Conservation (phyloP, 768 basidiomycete genomes). For the Cubamyces sp. region DNA sequence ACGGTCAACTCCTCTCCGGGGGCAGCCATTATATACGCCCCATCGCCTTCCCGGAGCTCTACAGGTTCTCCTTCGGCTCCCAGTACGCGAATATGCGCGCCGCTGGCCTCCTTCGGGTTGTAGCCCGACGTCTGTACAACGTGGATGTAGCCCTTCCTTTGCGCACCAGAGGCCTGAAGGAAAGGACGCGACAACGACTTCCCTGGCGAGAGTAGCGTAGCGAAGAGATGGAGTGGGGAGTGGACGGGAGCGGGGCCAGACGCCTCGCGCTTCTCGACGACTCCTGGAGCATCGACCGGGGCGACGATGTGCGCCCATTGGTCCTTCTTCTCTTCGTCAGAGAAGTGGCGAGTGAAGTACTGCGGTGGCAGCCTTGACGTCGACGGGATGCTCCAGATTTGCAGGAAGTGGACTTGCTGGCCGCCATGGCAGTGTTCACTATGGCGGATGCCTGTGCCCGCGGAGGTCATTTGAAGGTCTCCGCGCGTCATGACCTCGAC, state of each 20-base stretch:
- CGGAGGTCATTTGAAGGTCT: conserved; percentile 88
- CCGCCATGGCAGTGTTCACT: conserved; percentile 63
- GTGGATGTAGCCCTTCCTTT: conserved; percentile 79
- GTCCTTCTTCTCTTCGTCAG: conserved; percentile 80
- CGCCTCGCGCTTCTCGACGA: conserved; percentile 63
- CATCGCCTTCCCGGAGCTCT: conserved; percentile 84
- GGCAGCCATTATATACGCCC: conserved; percentile 68
- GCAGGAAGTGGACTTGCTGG: conserved; percentile 59
- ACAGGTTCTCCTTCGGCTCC: conserved; percentile 45
- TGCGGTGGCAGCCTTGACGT: conserved; percentile 59
- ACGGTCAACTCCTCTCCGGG: conserved; percentile 49
- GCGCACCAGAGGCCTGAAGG: conserved; percentile 38
- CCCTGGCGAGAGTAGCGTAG: conserved; percentile 68
- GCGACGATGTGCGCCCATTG: conserved; percentile 77
- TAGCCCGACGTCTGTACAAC: conserved; percentile 86
- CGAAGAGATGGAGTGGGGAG: conserved; percentile 69
- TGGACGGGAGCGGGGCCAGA: conserved; percentile 83
- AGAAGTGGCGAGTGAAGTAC: conserved; percentile 88
- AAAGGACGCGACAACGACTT: conserved; percentile 58
- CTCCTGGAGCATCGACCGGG: conserved; percentile 61
- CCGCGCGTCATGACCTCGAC: conserved; percentile 87
- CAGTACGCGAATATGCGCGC: conserved; percentile 59
- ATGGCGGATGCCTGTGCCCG: conserved; percentile 91
- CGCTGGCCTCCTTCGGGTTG: conserved; percentile 57
- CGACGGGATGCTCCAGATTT: conserved; percentile 69